These are phyloP conservation scores for Dianthus caryophyllus DNA, from an alignment of 148 eudicot genomes.

Conservation along the genomic window DNA sequence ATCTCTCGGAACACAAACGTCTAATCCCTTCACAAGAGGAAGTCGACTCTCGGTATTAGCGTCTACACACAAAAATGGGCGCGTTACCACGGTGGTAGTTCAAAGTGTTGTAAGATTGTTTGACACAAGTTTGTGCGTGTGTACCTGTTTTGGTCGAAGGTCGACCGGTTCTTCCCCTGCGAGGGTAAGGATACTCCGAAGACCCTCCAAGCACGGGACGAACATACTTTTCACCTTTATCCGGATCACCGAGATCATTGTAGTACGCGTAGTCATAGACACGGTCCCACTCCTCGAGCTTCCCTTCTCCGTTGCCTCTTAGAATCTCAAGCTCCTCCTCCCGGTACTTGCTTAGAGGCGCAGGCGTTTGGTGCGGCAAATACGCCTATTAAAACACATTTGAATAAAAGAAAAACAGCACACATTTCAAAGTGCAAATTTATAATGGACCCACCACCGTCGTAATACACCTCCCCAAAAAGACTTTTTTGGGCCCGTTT, in stretches of 20 bases:
- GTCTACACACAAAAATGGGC: slow-evolving; percentile 35
- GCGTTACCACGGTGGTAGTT: neutral
- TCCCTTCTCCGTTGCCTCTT: slow-evolving; percentile 64
- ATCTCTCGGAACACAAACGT: slow-evolving; percentile 74
- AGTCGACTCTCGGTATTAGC: slow-evolving; percentile 59
- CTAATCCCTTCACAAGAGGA: slow-evolving; percentile 45
- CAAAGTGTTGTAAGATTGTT: too few species aligned
- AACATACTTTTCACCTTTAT: slow-evolving; percentile 36
- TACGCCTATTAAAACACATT: slow-evolving; percentile 35
- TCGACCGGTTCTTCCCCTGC: slow-evolving; percentile 72
- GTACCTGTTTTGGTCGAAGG: slow-evolving; percentile 55
- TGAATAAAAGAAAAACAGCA: too few species aligned
- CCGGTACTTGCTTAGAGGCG: slow-evolving; percentile 38
- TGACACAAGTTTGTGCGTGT: neutral
- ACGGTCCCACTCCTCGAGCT: slow-evolving; percentile 84
- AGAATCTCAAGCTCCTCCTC: slow-evolving; percentile 64
- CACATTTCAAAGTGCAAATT: too few species aligned
- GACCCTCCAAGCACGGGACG: slow-evolving; percentile 84
- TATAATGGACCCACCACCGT: too few species aligned
- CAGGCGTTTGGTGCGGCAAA: slow-evolving; percentile 65
- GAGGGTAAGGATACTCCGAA: slow-evolving; percentile 65
- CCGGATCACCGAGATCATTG: slow-evolving; percentile 75
- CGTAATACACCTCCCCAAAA: too few species aligned
- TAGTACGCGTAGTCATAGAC: slow-evolving; percentile 79
- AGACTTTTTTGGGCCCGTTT: too few species aligned